phyloP scores from a whole-genome alignment of 495 filamentous ascomycete species.

The Aspergillus egyptiacus region DNA sequence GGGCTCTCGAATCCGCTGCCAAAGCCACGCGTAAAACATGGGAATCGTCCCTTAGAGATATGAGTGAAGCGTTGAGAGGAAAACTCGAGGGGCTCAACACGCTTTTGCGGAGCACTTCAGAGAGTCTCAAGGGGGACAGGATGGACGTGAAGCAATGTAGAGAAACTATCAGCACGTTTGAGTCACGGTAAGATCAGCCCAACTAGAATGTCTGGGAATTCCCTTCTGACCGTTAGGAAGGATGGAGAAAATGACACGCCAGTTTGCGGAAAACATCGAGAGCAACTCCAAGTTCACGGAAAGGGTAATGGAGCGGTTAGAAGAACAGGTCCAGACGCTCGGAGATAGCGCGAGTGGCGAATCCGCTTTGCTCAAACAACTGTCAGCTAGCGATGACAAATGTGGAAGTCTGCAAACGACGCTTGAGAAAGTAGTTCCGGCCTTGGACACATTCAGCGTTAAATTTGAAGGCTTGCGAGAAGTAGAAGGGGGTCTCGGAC shows the following conservation, averaged over 20 bases:
- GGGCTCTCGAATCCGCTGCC: conserved; percentile 17
- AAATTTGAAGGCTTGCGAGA: conserved; percentile 9
- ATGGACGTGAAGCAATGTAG: conserved; percentile 21
- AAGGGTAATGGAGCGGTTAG: conserved; percentile 2
- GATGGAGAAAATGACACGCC: conserved; percentile 15
- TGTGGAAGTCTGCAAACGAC: conserved; percentile 15
- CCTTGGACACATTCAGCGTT: conserved; percentile 17
- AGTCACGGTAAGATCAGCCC: conserved; percentile 19
- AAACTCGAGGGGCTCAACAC: conserved; percentile 16
- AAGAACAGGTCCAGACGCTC: conserved; percentile 20
- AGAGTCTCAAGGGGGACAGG: conserved; percentile 15
- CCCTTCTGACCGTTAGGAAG: not conserved
- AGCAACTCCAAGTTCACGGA: conserved; percentile 13
- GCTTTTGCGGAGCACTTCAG: conserved; percentile 16
- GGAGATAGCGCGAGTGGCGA: conserved; percentile 16
- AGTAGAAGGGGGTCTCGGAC: conserved; percentile 18
- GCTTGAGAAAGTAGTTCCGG: conserved; percentile 18
- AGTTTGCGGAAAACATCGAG: conserved; percentile 16
- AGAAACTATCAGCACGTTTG: conserved; percentile 12
- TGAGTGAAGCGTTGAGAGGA: conserved; percentile 12
- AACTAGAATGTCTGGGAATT: not conserved
- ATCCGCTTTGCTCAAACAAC: conserved; percentile 23
- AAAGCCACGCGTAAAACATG: conserved; percentile 10
- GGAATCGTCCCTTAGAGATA: conserved; percentile 10
- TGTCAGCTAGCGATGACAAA: conserved; percentile 15